Evolutionary conservation across 345 rosid species (phyloP).

Genomic region (Brassica incana): DNA sequence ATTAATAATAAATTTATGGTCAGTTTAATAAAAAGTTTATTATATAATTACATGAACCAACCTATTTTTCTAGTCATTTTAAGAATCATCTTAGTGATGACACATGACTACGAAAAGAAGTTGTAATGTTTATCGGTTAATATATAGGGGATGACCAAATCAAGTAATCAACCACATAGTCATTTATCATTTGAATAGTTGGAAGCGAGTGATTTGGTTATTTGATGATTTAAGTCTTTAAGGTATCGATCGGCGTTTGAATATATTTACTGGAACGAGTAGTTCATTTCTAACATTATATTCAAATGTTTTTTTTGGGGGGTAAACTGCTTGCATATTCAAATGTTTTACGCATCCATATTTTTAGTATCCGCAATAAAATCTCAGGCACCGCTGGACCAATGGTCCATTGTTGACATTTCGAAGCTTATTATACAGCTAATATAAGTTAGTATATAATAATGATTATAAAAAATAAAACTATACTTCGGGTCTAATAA

Average conservation of each 20-base stretch:
- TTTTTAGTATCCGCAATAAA: not conserved
- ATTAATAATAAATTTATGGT: no score
- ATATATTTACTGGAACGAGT: not conserved
- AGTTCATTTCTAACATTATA: not conserved
- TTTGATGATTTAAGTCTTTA: not conserved
- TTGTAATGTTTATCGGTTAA: no score
- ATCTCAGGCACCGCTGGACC: not conserved
- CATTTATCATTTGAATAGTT: no score
- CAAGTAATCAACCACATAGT: no score
- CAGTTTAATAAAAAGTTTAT: no score
- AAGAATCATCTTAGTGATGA: no score
- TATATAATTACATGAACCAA: no score
- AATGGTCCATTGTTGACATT: not conserved
- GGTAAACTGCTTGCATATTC: not conserved
- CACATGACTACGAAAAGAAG: no score
- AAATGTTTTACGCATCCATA: not conserved
- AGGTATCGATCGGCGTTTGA: not conserved
- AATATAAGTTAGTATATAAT: not conserved
- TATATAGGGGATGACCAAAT: no score
- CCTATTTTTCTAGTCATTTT: no score
- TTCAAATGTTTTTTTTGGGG: not conserved
- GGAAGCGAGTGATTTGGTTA: not conserved
- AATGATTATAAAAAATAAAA: not conserved
- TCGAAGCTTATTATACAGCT: not conserved
- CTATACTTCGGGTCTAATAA: not conserved